Percentiles rank a stretch among this genome's conserved stretches.
Evolutionary conservation across 371 early-diverging fungal genomes (phyloP).

Genomic region (Mucor circinelloides): DNA sequence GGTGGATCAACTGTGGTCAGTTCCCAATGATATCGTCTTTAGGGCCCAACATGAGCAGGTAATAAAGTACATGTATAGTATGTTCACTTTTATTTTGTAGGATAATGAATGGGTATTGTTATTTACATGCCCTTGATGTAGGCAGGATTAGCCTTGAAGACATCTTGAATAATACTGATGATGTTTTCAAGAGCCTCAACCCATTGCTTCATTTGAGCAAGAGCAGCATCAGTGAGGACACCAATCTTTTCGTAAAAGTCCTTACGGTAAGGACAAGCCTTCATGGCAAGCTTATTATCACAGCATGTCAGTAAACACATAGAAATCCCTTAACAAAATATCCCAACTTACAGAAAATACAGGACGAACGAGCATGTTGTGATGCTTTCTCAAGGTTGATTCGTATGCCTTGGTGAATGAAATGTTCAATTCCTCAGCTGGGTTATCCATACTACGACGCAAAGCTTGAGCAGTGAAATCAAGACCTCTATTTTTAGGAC

Average conservation of each 20-base stretch:
- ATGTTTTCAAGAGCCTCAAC: conserved; percentile 74
- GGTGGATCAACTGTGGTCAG: too few species aligned
- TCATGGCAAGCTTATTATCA: conserved; percentile 81
- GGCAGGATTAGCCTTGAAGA: conserved; percentile 45
- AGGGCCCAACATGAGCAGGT: neutral
- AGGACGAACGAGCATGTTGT: conserved; percentile 81
- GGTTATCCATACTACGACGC: conserved; percentile 67
- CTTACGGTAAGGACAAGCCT: conserved; percentile 87
- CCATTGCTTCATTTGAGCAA: conserved; percentile 70
- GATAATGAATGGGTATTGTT: neutral
- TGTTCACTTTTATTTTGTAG: neutral
- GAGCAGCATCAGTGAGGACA: conserved; percentile 56
- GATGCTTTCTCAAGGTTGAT: conserved; percentile 76
- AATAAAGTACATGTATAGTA: neutral
- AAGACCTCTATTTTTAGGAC: conserved; percentile 63
- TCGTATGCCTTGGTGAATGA: conserved; percentile 89
- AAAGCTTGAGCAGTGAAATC: conserved; percentile 88
- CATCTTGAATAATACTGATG: conserved; percentile 47
- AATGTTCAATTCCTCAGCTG: conserved; percentile 77
- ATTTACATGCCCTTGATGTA: conserved; percentile 59
- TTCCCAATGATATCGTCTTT: neutral
- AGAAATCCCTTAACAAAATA: neutral
- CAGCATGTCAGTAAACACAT: neutral
- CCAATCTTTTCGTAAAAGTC: conserved; percentile 90
- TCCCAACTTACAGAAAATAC: conserved; percentile 74